Percentiles rank a stretch among this genome's conserved stretches.
phyloP scores from a whole-genome alignment of 2,329 filamentous ascomycete genomes.

The Epichloe gansuensis region DNA sequence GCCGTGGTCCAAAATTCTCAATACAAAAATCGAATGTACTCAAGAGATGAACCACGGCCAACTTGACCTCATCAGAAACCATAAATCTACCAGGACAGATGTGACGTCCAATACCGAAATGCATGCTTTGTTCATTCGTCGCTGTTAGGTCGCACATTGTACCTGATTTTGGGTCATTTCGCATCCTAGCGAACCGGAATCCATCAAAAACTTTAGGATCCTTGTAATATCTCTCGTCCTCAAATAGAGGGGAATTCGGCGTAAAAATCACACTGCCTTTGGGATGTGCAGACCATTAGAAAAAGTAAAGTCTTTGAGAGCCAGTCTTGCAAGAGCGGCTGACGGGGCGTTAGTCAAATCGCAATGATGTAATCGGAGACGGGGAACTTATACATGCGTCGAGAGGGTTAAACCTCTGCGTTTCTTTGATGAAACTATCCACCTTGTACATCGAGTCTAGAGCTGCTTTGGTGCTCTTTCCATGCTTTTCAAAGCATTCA shows the following conservation, averaged over 20 bases:
- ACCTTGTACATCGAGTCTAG: constrained; percentile 7
- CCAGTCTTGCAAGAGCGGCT: constrained; percentile 8
- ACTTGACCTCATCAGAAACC: constrained; percentile 9
- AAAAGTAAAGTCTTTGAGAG: constrained; percentile 8
- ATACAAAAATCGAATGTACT: constrained; percentile 8
- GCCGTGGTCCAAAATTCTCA: constrained; percentile 6
- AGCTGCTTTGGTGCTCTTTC: constrained; percentile 5
- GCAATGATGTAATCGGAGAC: not conserved
- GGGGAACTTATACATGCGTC: constrained; percentile 5
- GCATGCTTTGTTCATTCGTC: constrained; percentile 8
- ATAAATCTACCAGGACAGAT: constrained; percentile 9
- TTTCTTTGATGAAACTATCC: constrained; percentile 12
- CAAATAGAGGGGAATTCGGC: constrained; percentile 7
- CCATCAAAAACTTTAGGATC: constrained; percentile 7
- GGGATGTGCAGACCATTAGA: constrained; percentile 9
- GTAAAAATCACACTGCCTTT: constrained; percentile 7
- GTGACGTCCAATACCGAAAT: constrained; percentile 9
- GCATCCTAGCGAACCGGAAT: constrained; percentile 8
- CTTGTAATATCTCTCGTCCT: constrained; percentile 7
- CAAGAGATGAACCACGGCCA: constrained; percentile 7
- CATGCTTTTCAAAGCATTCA: constrained; percentile 5
- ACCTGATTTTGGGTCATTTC: constrained; percentile 4
- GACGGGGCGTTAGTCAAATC: not conserved
- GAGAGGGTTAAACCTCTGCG: constrained; percentile 9
- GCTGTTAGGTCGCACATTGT: constrained; percentile 4